Conservation (phyloP, 176 grass and related monocot species). For the Puya raimondii region DNA sequence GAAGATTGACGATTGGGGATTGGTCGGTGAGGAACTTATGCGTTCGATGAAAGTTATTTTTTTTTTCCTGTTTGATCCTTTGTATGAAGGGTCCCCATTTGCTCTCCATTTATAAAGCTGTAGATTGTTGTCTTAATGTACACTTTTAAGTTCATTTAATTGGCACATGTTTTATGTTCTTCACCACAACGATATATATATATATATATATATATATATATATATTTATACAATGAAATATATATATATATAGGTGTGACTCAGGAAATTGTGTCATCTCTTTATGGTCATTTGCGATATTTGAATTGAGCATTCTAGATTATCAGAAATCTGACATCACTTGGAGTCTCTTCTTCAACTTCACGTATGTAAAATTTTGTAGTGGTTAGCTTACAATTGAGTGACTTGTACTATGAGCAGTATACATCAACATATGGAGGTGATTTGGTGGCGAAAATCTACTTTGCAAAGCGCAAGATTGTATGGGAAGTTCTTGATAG, state of each 20-base stretch:
- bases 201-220: no score
- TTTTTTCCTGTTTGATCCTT: not conserved
- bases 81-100: not conserved
- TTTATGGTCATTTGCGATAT: not conserved
- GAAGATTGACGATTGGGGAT: slow-evolving; percentile 61
- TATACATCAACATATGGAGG: slow-evolving; percentile 54
- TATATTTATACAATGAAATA: no score
- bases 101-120: not conserved
- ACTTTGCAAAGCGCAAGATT: slow-evolving; percentile 77
- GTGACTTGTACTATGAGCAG: slow-evolving; percentile 27
- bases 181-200: no score
- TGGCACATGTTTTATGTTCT: not conserved
- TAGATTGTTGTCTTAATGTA: not conserved
- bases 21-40: slow-evolving; percentile 58
- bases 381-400: slow-evolving; percentile 11
- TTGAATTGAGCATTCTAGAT: not conserved
- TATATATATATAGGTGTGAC: not conserved
- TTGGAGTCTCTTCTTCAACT: not conserved
- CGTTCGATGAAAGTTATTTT: not conserved
- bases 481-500: slow-evolving; percentile 69
- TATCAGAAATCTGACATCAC: not conserved
- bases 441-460: slow-evolving; percentile 81
- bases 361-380: not conserved
- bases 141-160: not conserved
- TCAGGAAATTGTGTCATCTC: not conserved